Evolutionary conservation across 192 early-diverging fungal species (phyloP).

Genomic region (Coemansia reversa): DNA sequence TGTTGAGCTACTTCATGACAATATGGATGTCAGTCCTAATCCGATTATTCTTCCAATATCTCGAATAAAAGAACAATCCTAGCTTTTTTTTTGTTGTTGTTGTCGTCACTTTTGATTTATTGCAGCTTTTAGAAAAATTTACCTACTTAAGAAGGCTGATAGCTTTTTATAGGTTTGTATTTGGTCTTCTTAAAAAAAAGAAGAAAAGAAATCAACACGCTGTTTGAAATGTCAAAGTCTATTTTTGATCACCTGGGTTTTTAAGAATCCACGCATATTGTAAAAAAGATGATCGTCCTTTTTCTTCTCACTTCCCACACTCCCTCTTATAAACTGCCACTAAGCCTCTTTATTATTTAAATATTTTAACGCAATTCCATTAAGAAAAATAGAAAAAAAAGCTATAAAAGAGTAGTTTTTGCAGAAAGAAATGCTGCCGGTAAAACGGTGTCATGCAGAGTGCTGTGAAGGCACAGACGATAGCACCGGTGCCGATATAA

Average conservation of each 20-base stretch:
- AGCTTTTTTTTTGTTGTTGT: not conserved
- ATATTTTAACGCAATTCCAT: not conserved
- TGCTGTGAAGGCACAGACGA: not conserved
- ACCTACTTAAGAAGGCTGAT: too few relatives aligned
- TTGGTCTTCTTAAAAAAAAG: too few relatives aligned
- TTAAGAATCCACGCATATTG: too few relatives aligned
- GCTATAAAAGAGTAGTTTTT: not conserved
- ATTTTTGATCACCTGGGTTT: not conserved
- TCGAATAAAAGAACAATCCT: slow-evolving; percentile 10
- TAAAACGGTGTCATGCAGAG: slow-evolving; percentile 5
- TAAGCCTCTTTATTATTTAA: not conserved
- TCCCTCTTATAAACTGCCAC: not conserved
- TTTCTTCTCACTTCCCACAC: not conserved
- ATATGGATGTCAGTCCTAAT: slow-evolving; percentile 21
- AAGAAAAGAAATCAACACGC: not conserved
- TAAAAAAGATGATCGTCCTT: not conserved
- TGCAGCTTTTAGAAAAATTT: too few relatives aligned
- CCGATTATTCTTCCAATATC: slow-evolving; percentile 47
- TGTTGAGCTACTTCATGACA: slow-evolving; percentile 37
- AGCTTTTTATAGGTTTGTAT: too few relatives aligned
- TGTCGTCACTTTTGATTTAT: too few relatives aligned
- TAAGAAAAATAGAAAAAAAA: not conserved
- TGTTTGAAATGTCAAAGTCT: not conserved
- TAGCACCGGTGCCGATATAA: not conserved
- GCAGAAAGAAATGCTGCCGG: not conserved